Evolutionary conservation across 805 yeast species (phyloP), one percentile per base, ranked within the genome.

Genomic region (Suhomyces kilbournensis): DNA sequence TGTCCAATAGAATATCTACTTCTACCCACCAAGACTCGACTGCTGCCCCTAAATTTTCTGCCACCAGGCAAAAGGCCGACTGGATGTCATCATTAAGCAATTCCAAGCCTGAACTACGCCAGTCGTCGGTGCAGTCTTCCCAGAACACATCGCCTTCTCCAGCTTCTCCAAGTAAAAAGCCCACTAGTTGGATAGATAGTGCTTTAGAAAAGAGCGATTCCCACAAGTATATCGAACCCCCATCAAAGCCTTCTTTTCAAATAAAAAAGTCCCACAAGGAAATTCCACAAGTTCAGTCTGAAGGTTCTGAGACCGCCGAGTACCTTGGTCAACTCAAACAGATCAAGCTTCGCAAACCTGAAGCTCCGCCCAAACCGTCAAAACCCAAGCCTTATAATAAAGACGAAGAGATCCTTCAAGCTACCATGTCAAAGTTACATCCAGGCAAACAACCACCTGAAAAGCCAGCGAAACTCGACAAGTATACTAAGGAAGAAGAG

Each of bases 381-480:
- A 10, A 30, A 25, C 7, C 56, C 10, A 14, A 10, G 19, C 19
- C 40, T 20, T 26, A 26, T 7, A 48, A 51, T 23, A 42, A 48
- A n/a, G 56, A 54, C 12, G 34, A 48, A 9, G 48, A 49, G 12
- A 10, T 44, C 2, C 48, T 49, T 3, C 26, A 28, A 5, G 15
- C 26, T 3, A 39, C 52, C 17, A 39, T 49, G 44, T 34, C 48
- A 5, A 44, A 44, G 14, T 32, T 47, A 30, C 39, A 47, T 25
- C 25, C 52, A 9, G 50, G 50, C n/a, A 47, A 50, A 17, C 19
- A n/a, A 9, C 20, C 15, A 8, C 44, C 45, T 5, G 45, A 26
- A 19, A 60, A 57, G 44, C 68, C 66, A 4, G 22, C 52, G 7
- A 67, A 66, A 30, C 65, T 51, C 14, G 48, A 51, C 4, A 42